Evolutionary conservation across 2,329 filamentous ascomycete genomes (phyloP), one percentile per base, ranked within the genome.

Genomic region (Conoideocrella luteorostrata): DNA sequence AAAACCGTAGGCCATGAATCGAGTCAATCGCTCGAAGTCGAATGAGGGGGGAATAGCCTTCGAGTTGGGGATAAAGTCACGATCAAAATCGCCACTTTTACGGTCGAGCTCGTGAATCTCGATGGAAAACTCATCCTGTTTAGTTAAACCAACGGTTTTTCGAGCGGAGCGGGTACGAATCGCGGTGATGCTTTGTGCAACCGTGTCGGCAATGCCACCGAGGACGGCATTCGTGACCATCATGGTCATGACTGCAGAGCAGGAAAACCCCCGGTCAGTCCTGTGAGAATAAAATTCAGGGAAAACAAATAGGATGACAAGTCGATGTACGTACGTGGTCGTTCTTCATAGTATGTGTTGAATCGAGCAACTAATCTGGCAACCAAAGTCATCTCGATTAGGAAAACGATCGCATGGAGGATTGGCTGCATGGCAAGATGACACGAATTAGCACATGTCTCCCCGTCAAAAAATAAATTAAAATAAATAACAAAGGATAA

Each of bases 191-290:
- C 86, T 83, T 66, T 98, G 93, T 46, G 93, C 93, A 38, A 95
- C 88, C 26, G 93, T 97, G 66, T 98, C 93, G 65, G 93, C 93
- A 54, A 98, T 84, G 56, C 93, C 93, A 69, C 88, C 89, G 47
- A 98, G 81, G 45, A 97, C 84, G 53, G 93, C 87, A 70, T 98
- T 98, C 63, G 91, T 95, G 61, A 96, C 88, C 91, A 98, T 98
- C 67, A 95, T 98, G 50, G 93, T 98, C 58, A 98, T 79, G 33
- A 98, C 87, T 86, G 61, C 41, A 29, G 47, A 13, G 28, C n/a
- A n/a, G n/a, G n/a, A n/a, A n/a, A n/a, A n/a, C n/a, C n/a, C n/a
- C n/a, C n/a, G n/a, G n/a, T n/a, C n/a, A n/a, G n/a, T n/a, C n/a
- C n/a, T n/a, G n/a, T n/a, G n/a, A n/a, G n/a, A n/a, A n/a, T n/a